These are phyloP conservation scores for Trametes coccinea DNA, from an alignment of 768 basidiomycete genomes.

Conservation along the genomic window DNA sequence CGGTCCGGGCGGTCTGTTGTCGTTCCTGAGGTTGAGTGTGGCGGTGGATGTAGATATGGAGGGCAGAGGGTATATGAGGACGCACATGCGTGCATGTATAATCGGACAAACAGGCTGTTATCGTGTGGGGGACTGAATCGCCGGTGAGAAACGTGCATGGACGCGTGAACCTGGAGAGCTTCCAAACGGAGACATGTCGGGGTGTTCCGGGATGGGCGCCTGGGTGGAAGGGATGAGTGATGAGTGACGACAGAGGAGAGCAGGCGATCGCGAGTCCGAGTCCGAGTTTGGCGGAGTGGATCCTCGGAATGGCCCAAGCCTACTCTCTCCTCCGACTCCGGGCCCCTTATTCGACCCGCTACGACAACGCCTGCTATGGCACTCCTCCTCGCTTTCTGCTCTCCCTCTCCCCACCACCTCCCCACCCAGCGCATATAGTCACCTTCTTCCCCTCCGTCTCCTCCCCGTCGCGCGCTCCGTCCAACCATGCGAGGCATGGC, in stretches of 20 bases:
- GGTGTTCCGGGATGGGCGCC: constrained; percentile 2
- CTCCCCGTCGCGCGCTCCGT: background rate
- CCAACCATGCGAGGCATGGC: constrained; percentile 12
- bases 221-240: background rate
- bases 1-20: background rate
- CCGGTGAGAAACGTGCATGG: constrained; percentile 17
- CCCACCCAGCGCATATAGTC: constrained; percentile 10
- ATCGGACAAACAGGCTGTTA: background rate
- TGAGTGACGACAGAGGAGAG: constrained; percentile 8
- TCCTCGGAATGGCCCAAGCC: background rate
- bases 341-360: background rate
- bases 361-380: background rate
- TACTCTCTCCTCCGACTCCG: background rate
- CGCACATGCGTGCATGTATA: constrained; percentile 3
- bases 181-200: constrained; percentile 14
- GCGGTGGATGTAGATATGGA: background rate
- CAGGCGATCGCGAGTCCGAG: no score
- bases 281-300: constrained; percentile 4
- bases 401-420: background rate
- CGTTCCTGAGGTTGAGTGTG: background rate
- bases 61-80: background rate
- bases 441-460: background rate
- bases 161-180: constrained; percentile 3
- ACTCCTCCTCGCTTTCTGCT: background rate
- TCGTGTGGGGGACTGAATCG: constrained; percentile 1